Evolutionary conservation across 2,329 filamentous ascomycete genomes (phyloP).

Genomic region (Scytalidium sp.): DNA sequence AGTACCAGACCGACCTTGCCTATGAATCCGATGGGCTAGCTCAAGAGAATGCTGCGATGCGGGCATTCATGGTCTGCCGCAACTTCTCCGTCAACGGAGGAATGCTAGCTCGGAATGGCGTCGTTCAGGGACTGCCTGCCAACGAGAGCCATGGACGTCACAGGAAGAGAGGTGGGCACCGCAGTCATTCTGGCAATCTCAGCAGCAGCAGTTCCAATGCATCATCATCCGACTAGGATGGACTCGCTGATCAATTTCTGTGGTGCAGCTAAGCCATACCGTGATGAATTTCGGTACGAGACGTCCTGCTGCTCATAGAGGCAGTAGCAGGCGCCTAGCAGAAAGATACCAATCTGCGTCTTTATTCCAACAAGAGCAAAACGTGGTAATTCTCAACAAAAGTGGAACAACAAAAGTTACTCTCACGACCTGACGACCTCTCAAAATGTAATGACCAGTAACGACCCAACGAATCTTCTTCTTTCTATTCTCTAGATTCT

Average conservation of each 20-base stretch:
- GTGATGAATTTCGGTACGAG: background rate
- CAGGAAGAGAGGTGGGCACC: conserved; percentile 22
- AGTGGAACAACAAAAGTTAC: background rate
- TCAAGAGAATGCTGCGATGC: conserved; percentile 91
- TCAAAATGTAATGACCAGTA: conserved; percentile 10
- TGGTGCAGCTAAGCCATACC: conserved; percentile 21
- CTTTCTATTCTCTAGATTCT: conserved; percentile 4
- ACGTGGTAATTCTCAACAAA: background rate
- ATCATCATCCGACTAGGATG: conserved; percentile 26
- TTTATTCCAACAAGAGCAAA: background rate
- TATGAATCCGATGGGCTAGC: conserved; percentile 81
- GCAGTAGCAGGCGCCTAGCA: background rate
- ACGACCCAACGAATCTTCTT: conserved; percentile 17
- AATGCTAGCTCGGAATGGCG: conserved; percentile 72
- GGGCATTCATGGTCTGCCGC: conserved; percentile 94
- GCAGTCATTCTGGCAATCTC: conserved; percentile 29
- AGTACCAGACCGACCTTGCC: conserved; percentile 87
- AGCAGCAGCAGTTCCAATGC: conserved; percentile 31
- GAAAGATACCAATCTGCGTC: background rate
- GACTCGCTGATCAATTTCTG: conserved; percentile 16
- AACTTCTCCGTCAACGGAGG: conserved; percentile 97
- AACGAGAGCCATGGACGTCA: conserved; percentile 29
- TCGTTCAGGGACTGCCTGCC: conserved; percentile 63
- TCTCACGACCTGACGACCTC: conserved; percentile 13
- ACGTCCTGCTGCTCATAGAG: background rate